These are phyloP conservation scores for Annulohypoxylon maeteangense DNA, from an alignment of 495 filamentous ascomycete genomes.

Conservation along the genomic window DNA sequence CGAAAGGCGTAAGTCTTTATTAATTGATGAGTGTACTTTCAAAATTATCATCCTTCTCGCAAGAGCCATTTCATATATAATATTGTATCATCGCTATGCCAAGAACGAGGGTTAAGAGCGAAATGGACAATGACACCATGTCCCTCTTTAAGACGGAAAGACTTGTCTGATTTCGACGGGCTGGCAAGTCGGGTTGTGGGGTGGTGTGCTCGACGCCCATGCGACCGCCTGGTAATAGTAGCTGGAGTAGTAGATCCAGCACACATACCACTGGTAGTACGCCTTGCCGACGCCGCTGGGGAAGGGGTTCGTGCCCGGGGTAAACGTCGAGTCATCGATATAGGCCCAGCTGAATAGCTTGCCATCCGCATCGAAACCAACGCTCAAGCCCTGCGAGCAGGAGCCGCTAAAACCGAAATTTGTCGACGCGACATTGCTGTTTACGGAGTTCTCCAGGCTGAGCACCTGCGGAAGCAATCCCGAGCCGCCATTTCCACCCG, in stretches of 20 bases:
- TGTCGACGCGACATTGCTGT: slow-evolving; percentile 64
- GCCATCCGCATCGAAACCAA: slow-evolving; percentile 59
- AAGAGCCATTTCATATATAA: neutral
- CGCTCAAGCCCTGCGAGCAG: slow-evolving; percentile 1
- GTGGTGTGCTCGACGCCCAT: slow-evolving; percentile 58
- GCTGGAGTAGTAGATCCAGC: slow-evolving; percentile 59
- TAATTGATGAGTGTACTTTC: neutral
- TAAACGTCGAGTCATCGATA: slow-evolving; percentile 55
- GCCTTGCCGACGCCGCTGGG: slow-evolving; percentile 17
- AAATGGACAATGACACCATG: no score
- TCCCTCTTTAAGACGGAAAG: slow-evolving; percentile 3
- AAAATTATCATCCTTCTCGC: neutral
- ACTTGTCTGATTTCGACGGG: slow-evolving; percentile 55
- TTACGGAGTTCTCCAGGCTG: slow-evolving; percentile 51
- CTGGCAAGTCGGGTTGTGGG: slow-evolving; percentile 67
- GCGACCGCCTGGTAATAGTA: slow-evolving; percentile 64
- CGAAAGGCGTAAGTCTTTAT: neutral
- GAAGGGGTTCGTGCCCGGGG: slow-evolving; percentile 27
- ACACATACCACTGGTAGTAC: slow-evolving; percentile 62
- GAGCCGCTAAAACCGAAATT: slow-evolving; percentile 52
- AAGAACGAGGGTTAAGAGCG: neutral
- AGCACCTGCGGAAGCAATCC: slow-evolving; percentile 52
- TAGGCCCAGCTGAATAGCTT: slow-evolving; percentile 58
- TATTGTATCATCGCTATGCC: neutral
- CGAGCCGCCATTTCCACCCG: slow-evolving; percentile 38